phyloP scores from a whole-genome alignment of 1,284 basidiomycete species.

The Mrakiaceae sp. region DNA sequence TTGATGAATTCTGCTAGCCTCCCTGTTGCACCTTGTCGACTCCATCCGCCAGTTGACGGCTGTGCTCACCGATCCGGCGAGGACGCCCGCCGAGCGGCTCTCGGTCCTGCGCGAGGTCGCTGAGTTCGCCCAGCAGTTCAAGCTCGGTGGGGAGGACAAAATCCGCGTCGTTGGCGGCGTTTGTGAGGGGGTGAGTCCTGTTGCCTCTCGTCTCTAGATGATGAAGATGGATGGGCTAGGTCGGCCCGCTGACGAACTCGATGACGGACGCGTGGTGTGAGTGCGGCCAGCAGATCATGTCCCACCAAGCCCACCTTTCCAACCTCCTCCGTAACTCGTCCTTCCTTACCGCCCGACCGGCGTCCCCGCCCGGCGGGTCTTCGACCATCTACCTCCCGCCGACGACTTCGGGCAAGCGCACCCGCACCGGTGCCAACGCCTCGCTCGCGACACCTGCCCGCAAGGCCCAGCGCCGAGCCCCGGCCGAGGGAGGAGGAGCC shows the following conservation, averaged over 20 bases:
- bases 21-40: constrained; percentile 61
- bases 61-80: constrained; percentile 57
- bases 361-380: constrained; percentile 48
- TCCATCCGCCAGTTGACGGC: constrained; percentile 63
- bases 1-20: constrained; percentile 36
- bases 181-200: constrained; percentile 56
- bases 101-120: constrained; percentile 83
- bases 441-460: neutral
- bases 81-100: constrained; percentile 66
- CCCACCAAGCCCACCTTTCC: constrained; percentile 56
- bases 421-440: constrained; percentile 6
- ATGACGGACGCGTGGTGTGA: neutral
- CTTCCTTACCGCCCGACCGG: constrained; percentile 45
- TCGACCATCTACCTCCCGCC: constrained; percentile 20
- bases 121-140: constrained; percentile 81
- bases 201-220: neutral
- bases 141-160: constrained; percentile 96
- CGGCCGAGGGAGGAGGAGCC: constrained; percentile 39
- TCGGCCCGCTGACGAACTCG: neutral
- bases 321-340: constrained; percentile 31
- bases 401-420: constrained; percentile 12
- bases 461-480: neutral
- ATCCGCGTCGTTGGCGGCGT: constrained; percentile 92
- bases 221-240: neutral
- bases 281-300: constrained; percentile 43